phyloP scores from a whole-genome alignment of 345 rosid species.

The Gossypium raimondii region DNA sequence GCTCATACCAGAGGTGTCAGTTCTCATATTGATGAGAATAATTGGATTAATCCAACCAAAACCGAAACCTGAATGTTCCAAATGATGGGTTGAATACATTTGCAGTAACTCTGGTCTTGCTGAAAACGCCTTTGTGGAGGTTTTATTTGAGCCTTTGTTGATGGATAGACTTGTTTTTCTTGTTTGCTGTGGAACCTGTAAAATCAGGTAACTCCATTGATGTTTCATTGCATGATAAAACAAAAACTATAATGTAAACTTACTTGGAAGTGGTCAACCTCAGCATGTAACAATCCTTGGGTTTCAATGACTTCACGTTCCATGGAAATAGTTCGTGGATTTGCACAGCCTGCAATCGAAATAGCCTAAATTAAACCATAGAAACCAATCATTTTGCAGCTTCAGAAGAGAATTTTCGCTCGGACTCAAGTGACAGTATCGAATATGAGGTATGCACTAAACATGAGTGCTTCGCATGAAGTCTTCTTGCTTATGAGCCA shows the following conservation, averaged over 20 bases:
- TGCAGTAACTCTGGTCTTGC: constrained; percentile 22
- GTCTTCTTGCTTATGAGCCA: neutral
- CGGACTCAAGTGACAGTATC: neutral
- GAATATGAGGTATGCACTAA: too few relatives aligned
- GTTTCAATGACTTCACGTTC: constrained; percentile 27
- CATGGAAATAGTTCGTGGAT: constrained; percentile 46
- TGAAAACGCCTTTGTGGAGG: neutral
- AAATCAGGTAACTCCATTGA: neutral
- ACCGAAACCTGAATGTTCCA: constrained; percentile 24
- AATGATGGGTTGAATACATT: constrained; percentile 22
- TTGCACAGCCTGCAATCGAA: constrained; percentile 33
- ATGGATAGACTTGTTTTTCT: constrained; percentile 2
- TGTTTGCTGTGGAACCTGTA: constrained; percentile 22
- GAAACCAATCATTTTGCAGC: neutral
- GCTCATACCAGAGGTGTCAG: constrained; percentile 15
- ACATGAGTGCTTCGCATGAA: too few relatives aligned
- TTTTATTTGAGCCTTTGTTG: constrained; percentile 26
- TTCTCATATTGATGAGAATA: constrained; percentile 35
- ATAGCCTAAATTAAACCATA: neutral
- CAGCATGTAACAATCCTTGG: constrained; percentile 25
- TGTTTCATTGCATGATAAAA: neutral
- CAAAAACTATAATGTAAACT: neutral
- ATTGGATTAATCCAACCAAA: constrained; percentile 39
- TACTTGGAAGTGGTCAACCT: constrained; percentile 26
- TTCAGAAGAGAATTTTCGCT: neutral